These are phyloP conservation scores for Chlorella sp. DNA, from an alignment of 139 green algal species.

Conservation along the genomic window DNA sequence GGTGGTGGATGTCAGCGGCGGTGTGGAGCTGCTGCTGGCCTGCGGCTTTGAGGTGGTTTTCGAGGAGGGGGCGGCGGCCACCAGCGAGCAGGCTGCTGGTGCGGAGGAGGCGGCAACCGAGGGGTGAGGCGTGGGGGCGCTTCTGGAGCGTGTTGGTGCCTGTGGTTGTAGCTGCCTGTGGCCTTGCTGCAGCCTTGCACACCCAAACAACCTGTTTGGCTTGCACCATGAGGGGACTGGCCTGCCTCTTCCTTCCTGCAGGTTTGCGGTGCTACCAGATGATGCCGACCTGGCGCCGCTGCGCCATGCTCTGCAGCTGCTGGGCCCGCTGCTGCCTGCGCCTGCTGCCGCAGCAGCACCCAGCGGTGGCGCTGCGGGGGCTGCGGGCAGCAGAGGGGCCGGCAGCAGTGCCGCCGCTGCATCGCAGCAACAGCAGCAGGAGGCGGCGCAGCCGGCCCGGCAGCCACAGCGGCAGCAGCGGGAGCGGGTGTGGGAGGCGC, in stretches of 20 bases:
- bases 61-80: constrained; percentile 23
- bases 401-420: neutral
- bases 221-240: too few relatives aligned
- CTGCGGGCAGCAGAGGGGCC: neutral
- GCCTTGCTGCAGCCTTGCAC: too few relatives aligned
- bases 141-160: too few relatives aligned
- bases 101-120: constrained; percentile 50
- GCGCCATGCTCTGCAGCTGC: constrained; percentile 42
- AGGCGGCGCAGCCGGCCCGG: neutral
- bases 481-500: constrained; percentile 12
- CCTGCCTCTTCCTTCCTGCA: constrained; percentile 38
- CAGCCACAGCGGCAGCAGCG: constrained; percentile 10
- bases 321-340: constrained; percentile 12
- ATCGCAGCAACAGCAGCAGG: neutral
- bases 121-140: neutral
- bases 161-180: neutral
- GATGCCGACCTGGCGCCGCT: constrained; percentile 63
- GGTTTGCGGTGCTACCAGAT: constrained; percentile 67
- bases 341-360: neutral
- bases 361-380: neutral
- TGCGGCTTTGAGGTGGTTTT: constrained; percentile 62
- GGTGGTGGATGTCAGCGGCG: constrained; percentile 52
- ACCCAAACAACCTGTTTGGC: too few relatives aligned
- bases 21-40: constrained; percentile 56
- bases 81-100: constrained; percentile 45